Base-by-base conservation (phyloP, 495 filamentous ascomycete species). In the Bombardia bombarda region DNA sequence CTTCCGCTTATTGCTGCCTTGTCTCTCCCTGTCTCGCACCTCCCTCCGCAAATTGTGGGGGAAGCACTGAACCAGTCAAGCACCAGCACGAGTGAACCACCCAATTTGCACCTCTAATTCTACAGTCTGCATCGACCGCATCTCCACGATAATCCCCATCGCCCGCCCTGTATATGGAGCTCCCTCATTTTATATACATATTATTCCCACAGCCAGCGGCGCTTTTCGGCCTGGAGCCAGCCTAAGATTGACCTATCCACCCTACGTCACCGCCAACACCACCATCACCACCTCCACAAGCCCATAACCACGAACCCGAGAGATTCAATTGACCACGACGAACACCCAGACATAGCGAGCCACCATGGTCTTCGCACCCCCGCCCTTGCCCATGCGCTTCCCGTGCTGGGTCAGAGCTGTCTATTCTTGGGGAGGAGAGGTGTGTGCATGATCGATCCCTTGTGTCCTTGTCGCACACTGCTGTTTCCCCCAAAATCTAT, bases 351-450 rank as follows among this genome's bases (percentile, higher is more conserved):
- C 32, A 30, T 34, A 18, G 37, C 10, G 35, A 19, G 46, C 50
- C 51, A 61, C 14, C 22, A 74, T 73, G 70, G 65, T 62, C 49
- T 67, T 70, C 49, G 71, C 79, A 52, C 79, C 80, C 43, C 73
- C 80, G 45, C 64, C 66, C 49, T 62, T 95, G 50, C 92, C 92
- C 17, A 78, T 74, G 50, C 80, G 82, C 46, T 97, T 98, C 60
- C 93, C 92, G 30, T 97, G 93, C 67, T 94, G 92, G 89, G 89
- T 86, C 53, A 80, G 86, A 58, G 92, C 92, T 8, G 79, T 94
- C 36, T 97, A 96, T 60, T 96, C 90, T 28, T 98, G 86, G 86
- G 88, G 90, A 56, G 92, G 90, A 73, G 92, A 98, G 69, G 82
- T 84, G 62, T 37, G 71, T 56, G n/a, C n/a, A n/a, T n/a, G n/a